These are phyloP conservation scores for Clathrus columnatus DNA, from an alignment of 768 basidiomycete species.

Conservation along the genomic window DNA sequence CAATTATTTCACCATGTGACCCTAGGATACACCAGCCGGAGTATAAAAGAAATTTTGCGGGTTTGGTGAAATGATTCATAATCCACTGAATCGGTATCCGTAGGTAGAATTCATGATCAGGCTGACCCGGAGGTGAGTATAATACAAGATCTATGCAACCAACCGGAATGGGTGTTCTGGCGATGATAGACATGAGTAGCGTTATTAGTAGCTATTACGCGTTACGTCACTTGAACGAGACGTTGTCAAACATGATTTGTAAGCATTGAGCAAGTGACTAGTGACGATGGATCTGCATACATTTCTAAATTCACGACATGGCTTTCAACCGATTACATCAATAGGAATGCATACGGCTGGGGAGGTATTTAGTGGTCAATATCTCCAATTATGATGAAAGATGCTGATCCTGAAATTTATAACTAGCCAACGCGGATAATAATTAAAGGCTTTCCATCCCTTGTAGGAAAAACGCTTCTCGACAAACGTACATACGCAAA, in stretches of 20 bases:
- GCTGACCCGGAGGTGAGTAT: no score
- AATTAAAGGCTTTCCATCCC: constrained; percentile 25
- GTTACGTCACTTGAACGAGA: no score
- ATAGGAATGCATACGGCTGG: constrained; percentile 33
- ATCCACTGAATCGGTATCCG: constrained; percentile 14
- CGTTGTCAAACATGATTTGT: no score
- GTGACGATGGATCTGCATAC: constrained; percentile 1
- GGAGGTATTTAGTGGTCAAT: constrained; percentile 23
- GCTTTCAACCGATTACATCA: constrained; percentile 19
- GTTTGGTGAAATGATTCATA: constrained; percentile 8
- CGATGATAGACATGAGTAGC: no score
- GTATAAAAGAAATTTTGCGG: constrained; percentile 17
- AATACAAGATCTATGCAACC: no score
- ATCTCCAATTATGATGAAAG: not conserved
- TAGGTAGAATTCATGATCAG: constrained; percentile 19
- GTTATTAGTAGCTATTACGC: no score
- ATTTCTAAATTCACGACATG: not conserved
- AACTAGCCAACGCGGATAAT: constrained; percentile 32
- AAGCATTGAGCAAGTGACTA: no score
- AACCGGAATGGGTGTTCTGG: no score
- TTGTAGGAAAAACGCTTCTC: constrained; percentile 27
- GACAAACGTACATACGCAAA: constrained; percentile 27
- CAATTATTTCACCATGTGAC: constrained; percentile 9
- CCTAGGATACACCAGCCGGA: constrained; percentile 20
- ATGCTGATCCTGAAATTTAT: not conserved